Conservation (phyloP, 78 protist genomes). For the Dictyostelium discoideum region DNA sequence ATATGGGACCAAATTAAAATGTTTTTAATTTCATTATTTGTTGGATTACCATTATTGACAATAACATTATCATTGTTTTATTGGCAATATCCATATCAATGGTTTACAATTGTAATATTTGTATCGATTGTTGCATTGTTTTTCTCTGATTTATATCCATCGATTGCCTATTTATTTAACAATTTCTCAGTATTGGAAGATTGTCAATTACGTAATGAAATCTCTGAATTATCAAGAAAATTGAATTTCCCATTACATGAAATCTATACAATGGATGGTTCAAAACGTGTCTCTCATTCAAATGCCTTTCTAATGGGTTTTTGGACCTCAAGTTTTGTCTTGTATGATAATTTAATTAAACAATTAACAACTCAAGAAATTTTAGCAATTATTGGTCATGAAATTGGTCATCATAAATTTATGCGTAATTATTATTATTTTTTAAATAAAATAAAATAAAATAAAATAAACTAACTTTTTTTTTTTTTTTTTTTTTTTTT, state of each 20-base stretch:
- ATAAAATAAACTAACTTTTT: too few relatives aligned
- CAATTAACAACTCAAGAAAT: slow-evolving; percentile 55
- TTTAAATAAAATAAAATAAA: not conserved
- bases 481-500: not conserved
- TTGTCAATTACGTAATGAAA: slow-evolving; percentile 54
- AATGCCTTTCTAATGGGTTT: slow-evolving; percentile 72
- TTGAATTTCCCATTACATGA: slow-evolving; percentile 46
- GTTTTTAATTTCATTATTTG: slow-evolving; percentile 56
- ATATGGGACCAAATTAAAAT: slow-evolving; percentile 64
- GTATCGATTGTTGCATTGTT: slow-evolving; percentile 60
- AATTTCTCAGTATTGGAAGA: slow-evolving; percentile 62
- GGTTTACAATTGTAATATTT: slow-evolving; percentile 57
- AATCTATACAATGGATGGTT: slow-evolving; percentile 77
- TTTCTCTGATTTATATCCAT: slow-evolving; percentile 68
- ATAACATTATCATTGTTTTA: slow-evolving; percentile 54
- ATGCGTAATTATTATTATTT: slow-evolving; percentile 11
- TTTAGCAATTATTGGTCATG: slow-evolving; percentile 70
- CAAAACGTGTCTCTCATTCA: slow-evolving; percentile 68
- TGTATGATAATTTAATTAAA: slow-evolving; percentile 60
- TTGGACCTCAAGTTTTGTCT: slow-evolving; percentile 51
- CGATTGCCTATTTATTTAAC: slow-evolving; percentile 52
- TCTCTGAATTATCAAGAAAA: slow-evolving; percentile 30
- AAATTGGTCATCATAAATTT: slow-evolving; percentile 79
- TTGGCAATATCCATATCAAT: slow-evolving; percentile 67
- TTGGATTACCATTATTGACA: slow-evolving; percentile 58